Conservation (phyloP, 2,329 filamentous ascomycete genomes). For the Trichoderma oligosporum region DNA sequence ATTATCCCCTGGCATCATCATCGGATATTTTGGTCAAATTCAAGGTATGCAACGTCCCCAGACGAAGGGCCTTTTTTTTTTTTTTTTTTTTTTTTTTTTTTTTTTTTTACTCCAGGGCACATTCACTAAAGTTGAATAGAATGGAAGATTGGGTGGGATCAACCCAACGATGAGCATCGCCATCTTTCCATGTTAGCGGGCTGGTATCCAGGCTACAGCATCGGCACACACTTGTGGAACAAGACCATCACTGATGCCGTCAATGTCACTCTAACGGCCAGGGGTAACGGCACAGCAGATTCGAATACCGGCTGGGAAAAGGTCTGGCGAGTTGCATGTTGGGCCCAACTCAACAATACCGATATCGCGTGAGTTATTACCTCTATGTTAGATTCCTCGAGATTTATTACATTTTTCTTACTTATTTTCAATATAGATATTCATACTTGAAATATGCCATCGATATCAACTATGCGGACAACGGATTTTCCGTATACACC, state of each 20-base stretch:
- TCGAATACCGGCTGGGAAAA: constrained; percentile 56
- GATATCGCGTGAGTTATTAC: constrained; percentile 23
- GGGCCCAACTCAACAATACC: constrained; percentile 52
- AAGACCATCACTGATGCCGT: constrained; percentile 45
- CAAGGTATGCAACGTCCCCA: not conserved
- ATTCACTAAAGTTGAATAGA: not conserved
- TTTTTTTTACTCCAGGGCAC: too few relatives aligned
- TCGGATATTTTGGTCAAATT: constrained; percentile 16
- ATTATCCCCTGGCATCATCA: constrained; percentile 10
- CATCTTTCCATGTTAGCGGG: constrained; percentile 53
- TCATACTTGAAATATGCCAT: constrained; percentile 49
- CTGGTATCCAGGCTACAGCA: constrained; percentile 52
- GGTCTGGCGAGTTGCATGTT: constrained; percentile 55
- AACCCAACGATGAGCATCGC: constrained; percentile 27
- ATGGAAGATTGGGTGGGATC: constrained; percentile 34
- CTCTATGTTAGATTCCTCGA: not conserved
- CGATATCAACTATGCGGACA: constrained; percentile 46
- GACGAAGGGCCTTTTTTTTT: too few relatives aligned
- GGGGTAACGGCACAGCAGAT: constrained; percentile 47
- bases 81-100: too few relatives aligned
- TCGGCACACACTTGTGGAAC: constrained; percentile 43
- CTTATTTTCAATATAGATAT: constrained; percentile 32
- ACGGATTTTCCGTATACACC: constrained; percentile 50
- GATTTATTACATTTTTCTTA: not conserved
- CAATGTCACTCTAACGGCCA: constrained; percentile 41